Percentiles rank a stretch among this genome's conserved stretches.
These are phyloP conservation scores for Phytophthora sojae DNA, from an alignment of 352 stramenopile genomes.

Conservation along the genomic window DNA sequence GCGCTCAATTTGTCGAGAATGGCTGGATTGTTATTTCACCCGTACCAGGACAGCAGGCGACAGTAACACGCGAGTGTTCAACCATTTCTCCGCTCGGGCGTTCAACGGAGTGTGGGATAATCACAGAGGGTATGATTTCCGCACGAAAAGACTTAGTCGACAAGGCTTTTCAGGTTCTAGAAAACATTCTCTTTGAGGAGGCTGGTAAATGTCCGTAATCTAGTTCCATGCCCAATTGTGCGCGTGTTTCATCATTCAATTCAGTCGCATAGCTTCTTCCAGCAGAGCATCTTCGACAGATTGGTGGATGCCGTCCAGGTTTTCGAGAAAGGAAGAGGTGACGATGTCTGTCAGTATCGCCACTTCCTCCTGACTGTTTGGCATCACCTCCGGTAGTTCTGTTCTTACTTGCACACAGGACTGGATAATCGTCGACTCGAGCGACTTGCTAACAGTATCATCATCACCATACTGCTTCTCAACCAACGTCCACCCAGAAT, in stretches of 20 bases:
- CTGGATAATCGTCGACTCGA: slow-evolving; percentile 36
- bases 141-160: not conserved
- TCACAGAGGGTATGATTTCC: not conserved
- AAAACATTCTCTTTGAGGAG: not conserved
- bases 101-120: not conserved
- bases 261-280: slow-evolving; percentile 27
- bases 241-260: not conserved
- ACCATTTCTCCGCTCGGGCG: slow-evolving; percentile 8
- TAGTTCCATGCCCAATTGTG: not conserved
- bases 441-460: not conserved
- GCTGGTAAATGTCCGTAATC: not conserved
- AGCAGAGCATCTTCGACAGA: slow-evolving; percentile 36
- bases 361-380: slow-evolving; percentile 35
- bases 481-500: slow-evolving; percentile 35
- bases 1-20: slow-evolving; percentile 45
- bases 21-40: slow-evolving; percentile 38
- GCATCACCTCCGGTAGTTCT: slow-evolving; percentile 29
- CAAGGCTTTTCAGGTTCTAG: not conserved
- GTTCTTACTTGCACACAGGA: slow-evolving; percentile 35
- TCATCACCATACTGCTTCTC: not conserved
- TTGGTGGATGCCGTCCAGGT: slow-evolving; percentile 41
- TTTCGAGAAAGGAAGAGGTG: slow-evolving; percentile 34
- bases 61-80: slow-evolving; percentile 29
- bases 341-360: slow-evolving; percentile 36
- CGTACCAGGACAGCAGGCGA: slow-evolving; percentile 1